These are phyloP conservation scores for Bolboschoenus planiculmis DNA, from an alignment of 176 grass and related monocot species.

Conservation along the genomic window DNA sequence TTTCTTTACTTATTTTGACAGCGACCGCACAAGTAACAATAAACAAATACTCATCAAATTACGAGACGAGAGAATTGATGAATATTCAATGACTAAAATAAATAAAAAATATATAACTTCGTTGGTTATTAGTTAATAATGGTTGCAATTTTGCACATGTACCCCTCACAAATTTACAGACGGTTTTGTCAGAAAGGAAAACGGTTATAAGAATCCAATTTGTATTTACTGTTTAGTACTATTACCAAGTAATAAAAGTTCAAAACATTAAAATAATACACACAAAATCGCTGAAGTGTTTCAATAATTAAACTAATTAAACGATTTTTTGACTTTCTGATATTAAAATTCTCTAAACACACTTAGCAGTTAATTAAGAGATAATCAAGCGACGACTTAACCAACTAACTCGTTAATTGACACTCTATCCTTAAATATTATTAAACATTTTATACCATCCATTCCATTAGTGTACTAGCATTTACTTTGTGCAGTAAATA, in stretches of 20 bases:
- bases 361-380: not conserved
- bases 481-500: too few relatives aligned
- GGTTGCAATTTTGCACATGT: not conserved
- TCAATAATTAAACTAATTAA: too few relatives aligned
- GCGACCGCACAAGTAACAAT: conserved; percentile 13
- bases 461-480: too few relatives aligned
- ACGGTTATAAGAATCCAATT: not conserved
- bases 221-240: not conserved
- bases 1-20: conserved; percentile 1
- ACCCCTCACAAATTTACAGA: not conserved
- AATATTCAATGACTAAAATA: conserved; percentile 13
- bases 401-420: too few relatives aligned
- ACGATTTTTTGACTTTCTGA: too few relatives aligned
- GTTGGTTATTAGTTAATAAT: not conserved
- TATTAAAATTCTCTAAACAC: not conserved
- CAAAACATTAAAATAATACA: not conserved
- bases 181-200: not conserved
- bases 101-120: not conserved
- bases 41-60: conserved; percentile 26
- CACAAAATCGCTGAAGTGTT: too few relatives aligned
- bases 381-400: too few relatives aligned
- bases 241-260: not conserved
- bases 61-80: conserved; percentile 11
- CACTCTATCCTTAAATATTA: too few relatives aligned
- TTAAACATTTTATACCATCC: too few relatives aligned